Conservation (phyloP, 2,329 filamentous ascomycete species). For the Clonostachys rosea region DNA sequence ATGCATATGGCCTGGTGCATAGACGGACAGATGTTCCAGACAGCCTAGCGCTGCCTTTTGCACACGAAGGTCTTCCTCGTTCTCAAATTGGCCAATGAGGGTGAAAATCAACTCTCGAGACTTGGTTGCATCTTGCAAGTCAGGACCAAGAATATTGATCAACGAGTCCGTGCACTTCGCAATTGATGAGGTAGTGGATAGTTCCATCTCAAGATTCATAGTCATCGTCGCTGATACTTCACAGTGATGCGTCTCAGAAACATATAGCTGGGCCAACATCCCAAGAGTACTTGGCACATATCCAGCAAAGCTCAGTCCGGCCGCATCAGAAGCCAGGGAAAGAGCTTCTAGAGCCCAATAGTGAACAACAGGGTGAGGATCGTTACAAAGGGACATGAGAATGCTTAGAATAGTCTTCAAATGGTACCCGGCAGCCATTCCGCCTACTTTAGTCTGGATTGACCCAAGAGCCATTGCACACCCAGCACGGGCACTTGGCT, state of each 20-base stretch:
- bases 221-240: slow-evolving; percentile 76
- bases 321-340: slow-evolving; percentile 82
- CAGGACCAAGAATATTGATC: slow-evolving; percentile 92
- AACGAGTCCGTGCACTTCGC: slow-evolving; percentile 89
- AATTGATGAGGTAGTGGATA: slow-evolving; percentile 77
- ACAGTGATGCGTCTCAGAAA: slow-evolving; percentile 84
- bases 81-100: slow-evolving; percentile 76
- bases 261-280: slow-evolving; percentile 90
- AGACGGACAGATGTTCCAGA: slow-evolving; percentile 85
- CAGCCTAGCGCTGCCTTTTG: slow-evolving; percentile 77
- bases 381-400: slow-evolving; percentile 94
- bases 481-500: slow-evolving; percentile 87
- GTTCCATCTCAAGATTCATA: slow-evolving; percentile 85
- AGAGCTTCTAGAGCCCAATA: slow-evolving; percentile 94
- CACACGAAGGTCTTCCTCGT: slow-evolving; percentile 66
- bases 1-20: slow-evolving; percentile 82
- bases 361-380: slow-evolving; percentile 91
- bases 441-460: slow-evolving; percentile 92
- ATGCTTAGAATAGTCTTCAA: slow-evolving; percentile 97
- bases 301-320: slow-evolving; percentile 84
- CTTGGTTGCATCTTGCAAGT: slow-evolving; percentile 88
- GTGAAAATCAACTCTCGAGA: slow-evolving; percentile 89
- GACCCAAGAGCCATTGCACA: slow-evolving; percentile 91
- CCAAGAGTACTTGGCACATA: slow-evolving; percentile 89
- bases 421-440: slow-evolving; percentile 95